These are phyloP conservation scores for Erigeron philadelphicus DNA, from an alignment of 140 eudicot species.

Conservation along the genomic window DNA sequence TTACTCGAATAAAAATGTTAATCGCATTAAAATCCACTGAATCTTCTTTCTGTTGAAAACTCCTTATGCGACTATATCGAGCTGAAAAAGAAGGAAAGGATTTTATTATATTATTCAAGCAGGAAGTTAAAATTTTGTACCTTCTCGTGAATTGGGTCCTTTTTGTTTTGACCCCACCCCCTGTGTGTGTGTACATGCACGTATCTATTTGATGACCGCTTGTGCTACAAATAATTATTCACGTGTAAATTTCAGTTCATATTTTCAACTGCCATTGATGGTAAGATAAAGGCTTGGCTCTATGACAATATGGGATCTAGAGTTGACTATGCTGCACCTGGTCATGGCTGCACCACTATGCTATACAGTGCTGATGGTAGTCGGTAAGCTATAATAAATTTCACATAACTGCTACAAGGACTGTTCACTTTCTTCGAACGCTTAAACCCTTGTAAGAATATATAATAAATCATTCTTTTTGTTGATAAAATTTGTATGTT, in stretches of 20 bases:
- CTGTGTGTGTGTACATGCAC: no score
- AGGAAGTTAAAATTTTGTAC: no score
- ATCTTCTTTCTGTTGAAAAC: no score
- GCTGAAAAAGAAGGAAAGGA: no score
- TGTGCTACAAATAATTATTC: no score
- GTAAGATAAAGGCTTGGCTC: slow-evolving; percentile 93
- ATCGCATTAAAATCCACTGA: no score
- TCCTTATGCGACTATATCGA: no score
- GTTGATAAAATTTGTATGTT: background rate
- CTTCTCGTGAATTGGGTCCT: no score
- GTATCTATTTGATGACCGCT: no score
- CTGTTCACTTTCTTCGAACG: background rate
- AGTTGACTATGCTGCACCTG: slow-evolving; percentile 94
- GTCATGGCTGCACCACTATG: slow-evolving; percentile 98
- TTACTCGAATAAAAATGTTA: no score
- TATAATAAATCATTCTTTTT: background rate
- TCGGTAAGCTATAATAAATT: slow-evolving; percentile 39
- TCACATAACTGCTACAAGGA: background rate
- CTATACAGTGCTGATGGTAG: slow-evolving; percentile 91
- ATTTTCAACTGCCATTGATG: slow-evolving; percentile 92
- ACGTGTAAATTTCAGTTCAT: slow-evolving; percentile 46
- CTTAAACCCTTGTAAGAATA: slow-evolving; percentile 4
- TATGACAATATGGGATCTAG: slow-evolving; percentile 90
- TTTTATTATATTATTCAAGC: no score
- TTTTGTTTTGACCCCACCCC: no score